A percentile compares a stretch with the other conserved stretches of the same genome.
Conservation (phyloP, 1,284 basidiomycete genomes). For the Salmacisia buchloeana region DNA sequence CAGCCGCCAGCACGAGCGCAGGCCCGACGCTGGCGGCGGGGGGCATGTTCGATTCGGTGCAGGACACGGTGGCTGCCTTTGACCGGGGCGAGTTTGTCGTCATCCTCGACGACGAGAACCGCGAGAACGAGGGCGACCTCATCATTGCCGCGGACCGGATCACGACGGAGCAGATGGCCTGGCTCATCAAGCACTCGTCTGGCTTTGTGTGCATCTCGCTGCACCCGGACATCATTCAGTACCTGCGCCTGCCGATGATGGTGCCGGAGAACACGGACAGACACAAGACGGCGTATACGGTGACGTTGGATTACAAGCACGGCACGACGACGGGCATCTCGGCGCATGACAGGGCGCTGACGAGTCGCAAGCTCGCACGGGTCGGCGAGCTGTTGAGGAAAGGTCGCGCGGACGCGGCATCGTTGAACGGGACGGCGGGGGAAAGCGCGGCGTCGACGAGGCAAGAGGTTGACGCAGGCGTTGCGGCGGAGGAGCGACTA, state of each 20-base stretch:
- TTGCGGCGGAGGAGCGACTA: constrained; percentile 12
- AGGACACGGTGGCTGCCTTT: constrained; percentile 33
- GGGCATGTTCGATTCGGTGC: constrained; percentile 39
- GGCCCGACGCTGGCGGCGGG: background rate
- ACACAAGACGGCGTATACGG: constrained; percentile 91
- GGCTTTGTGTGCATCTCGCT: constrained; percentile 92
- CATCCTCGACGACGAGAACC: constrained; percentile 48
- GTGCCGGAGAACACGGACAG: constrained; percentile 82
- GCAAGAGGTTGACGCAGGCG: background rate
- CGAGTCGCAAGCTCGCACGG: constrained; percentile 71
- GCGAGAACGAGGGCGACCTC: constrained; percentile 49
- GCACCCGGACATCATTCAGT: constrained; percentile 67
- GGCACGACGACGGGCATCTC: constrained; percentile 97
- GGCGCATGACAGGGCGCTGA: constrained; percentile 85
- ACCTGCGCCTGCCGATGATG: constrained; percentile 90
- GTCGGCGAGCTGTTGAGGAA: constrained; percentile 25
- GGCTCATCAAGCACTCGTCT: constrained; percentile 87
- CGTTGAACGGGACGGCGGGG: background rate
- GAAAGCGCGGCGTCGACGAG: background rate
- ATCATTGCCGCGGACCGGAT: constrained; percentile 51
- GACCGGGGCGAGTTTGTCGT: constrained; percentile 42
- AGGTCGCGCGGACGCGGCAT: background rate
- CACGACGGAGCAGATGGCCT: constrained; percentile 96
- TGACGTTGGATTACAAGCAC: constrained; percentile 85
- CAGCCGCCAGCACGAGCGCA: background rate